A percentile compares a stretch with the other conserved stretches of the same genome.
phyloP scores from a whole-genome alignment of 768 basidiomycete genomes.

The Strobilomyces echinocephalus region DNA sequence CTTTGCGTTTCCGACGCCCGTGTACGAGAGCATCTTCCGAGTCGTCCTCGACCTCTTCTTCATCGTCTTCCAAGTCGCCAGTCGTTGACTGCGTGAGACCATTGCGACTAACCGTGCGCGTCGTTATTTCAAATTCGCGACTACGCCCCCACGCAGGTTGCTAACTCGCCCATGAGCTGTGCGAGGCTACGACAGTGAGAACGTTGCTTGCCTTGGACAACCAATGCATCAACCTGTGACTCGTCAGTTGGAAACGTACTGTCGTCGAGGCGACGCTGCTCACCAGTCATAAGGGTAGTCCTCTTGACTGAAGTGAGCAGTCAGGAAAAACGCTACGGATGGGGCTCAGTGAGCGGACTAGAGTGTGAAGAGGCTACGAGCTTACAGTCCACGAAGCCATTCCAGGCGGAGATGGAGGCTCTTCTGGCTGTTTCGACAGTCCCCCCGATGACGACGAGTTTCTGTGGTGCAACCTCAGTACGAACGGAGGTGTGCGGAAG shows the following conservation, averaged over 20 bases:
- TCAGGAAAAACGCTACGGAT: slow-evolving; percentile 74
- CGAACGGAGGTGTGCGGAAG: background rate
- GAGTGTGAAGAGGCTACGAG: background rate
- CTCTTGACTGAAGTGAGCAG: slow-evolving; percentile 83
- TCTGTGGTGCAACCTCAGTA: slow-evolving; percentile 38
- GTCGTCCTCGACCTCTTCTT: slow-evolving; percentile 52
- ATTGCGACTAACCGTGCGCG: slow-evolving; percentile 62
- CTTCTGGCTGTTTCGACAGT: slow-evolving; percentile 83
- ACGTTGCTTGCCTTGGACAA: slow-evolving; percentile 58
- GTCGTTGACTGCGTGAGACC: slow-evolving; percentile 62
- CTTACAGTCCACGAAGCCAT: slow-evolving; percentile 81
- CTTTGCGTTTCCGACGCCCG: slow-evolving; percentile 70
- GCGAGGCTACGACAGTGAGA: slow-evolving; percentile 2
- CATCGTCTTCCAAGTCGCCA: slow-evolving; percentile 79
- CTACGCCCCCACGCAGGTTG: slow-evolving; percentile 90
- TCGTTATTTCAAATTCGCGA: slow-evolving; percentile 87
- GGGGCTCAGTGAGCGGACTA: slow-evolving; percentile 6
- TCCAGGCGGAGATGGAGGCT: slow-evolving; percentile 81
- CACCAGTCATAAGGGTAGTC: slow-evolving; percentile 87
- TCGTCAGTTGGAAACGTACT: slow-evolving; percentile 1
- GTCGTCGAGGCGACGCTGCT: slow-evolving; percentile 2
- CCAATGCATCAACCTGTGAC: slow-evolving; percentile 80
- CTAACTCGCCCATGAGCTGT: slow-evolving; percentile 36
- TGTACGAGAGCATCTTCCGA: slow-evolving; percentile 46
- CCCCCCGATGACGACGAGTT: slow-evolving; percentile 86